Evolutionary conservation across 805 yeast genomes (phyloP).

Genomic region (Saccharomycopsis sp.): DNA sequence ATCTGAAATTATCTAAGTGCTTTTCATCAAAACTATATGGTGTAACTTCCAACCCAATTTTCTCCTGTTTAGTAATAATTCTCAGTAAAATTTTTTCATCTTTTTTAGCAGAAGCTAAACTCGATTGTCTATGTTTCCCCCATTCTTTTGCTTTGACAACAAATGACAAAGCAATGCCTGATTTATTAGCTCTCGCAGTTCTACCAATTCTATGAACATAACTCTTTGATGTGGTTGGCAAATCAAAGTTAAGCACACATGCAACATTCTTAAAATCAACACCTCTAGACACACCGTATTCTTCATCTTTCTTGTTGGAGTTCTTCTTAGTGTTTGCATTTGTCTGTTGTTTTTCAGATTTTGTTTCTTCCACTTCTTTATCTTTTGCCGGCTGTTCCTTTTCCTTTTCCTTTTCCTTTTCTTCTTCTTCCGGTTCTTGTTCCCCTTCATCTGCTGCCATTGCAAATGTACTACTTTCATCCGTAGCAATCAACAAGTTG

Average conservation of each 20-base stretch:
- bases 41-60: conserved; percentile 63
- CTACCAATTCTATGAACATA: conserved; percentile 94
- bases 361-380: conserved; percentile 22
- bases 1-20: conserved; percentile 92
- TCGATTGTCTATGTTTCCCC: conserved; percentile 83
- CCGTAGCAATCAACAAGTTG: conserved; percentile 87
- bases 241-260: conserved; percentile 90
- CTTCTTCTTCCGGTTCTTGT: conserved; percentile 25
- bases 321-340: conserved; percentile 23
- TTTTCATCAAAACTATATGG: conserved; percentile 89
- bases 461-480: conserved; percentile 63
- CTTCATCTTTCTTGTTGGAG: conserved; percentile 45
- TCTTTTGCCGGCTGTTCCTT: conserved; percentile 21
- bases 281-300: conserved; percentile 94
- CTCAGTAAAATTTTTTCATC: conserved; percentile 83
- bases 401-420: conserved; percentile 24
- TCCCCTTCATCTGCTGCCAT: conserved; percentile 19
- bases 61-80: conserved; percentile 69
- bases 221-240: conserved; percentile 82
- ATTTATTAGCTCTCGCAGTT: conserved; percentile 95
- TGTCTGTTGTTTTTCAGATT: conserved; percentile 18
- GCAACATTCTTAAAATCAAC: conserved; percentile 95
- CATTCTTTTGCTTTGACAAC: conserved; percentile 77
- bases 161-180: conserved; percentile 92
- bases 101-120: conserved; percentile 58